These are phyloP conservation scores for Sclerotinia subarctica DNA, from an alignment of 2,329 filamentous ascomycete species.

Conservation along the genomic window DNA sequence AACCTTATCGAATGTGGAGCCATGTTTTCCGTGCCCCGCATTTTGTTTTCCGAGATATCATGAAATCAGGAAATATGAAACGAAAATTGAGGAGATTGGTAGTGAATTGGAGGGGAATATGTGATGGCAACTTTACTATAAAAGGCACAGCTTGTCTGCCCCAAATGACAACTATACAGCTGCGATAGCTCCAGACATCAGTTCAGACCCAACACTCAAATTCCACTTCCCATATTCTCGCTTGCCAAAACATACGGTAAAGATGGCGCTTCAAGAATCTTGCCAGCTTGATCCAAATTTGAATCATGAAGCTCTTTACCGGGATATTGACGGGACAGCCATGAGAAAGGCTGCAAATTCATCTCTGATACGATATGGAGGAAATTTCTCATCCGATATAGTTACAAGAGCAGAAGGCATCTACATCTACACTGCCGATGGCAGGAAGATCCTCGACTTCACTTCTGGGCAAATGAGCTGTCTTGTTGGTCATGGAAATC, in stretches of 20 bases:
- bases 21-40: slow-evolving; percentile 3
- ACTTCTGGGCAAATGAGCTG: slow-evolving; percentile 61
- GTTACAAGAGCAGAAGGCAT: slow-evolving; percentile 29
- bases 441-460: slow-evolving; percentile 52
- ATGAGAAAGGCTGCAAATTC: slow-evolving; percentile 22
- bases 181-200: neutral
- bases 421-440: slow-evolving; percentile 44
- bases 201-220: neutral
- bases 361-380: slow-evolving; percentile 29
- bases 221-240: neutral
- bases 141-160: neutral
- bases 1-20: neutral
- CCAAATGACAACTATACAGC: neutral
- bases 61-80: too few species aligned
- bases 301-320: slow-evolving; percentile 17
- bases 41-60: neutral
- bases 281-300: neutral
- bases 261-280: neutral
- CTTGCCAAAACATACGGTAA: neutral
- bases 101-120: neutral
- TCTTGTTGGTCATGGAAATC: slow-evolving; percentile 55
- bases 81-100: neutral
- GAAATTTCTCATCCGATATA: slow-evolving; percentile 28
- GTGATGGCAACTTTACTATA: neutral
- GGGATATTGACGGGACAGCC: slow-evolving; percentile 20